Conservation (phyloP, 805 yeast genomes). For the Saccharomycopsis sp. region DNA sequence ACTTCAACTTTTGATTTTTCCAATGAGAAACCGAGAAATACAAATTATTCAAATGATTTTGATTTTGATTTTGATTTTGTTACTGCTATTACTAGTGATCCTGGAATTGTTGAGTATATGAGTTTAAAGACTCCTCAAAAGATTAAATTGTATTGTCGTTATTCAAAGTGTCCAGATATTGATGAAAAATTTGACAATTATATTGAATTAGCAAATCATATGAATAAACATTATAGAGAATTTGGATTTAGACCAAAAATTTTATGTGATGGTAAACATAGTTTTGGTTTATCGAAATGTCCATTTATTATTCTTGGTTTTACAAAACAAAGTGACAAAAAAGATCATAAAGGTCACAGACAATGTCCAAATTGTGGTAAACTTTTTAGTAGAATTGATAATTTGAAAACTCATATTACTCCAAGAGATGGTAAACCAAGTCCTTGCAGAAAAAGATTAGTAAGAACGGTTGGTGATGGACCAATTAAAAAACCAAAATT, state of each 20-base stretch:
- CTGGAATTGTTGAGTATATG: constrained; percentile 9
- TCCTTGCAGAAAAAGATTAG: constrained; percentile 12
- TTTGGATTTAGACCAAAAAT: constrained; percentile 8
- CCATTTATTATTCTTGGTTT: constrained; percentile 17
- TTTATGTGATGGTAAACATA: constrained; percentile 13
- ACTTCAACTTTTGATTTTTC: too few species aligned
- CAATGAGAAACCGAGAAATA: too few species aligned
- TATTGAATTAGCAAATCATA: constrained; percentile 12
- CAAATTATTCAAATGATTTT: too few species aligned
- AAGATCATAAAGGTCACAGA: constrained; percentile 15
- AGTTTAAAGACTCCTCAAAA: constrained; percentile 13
- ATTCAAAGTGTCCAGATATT: constrained; percentile 2
- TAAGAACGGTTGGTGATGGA: too few species aligned
- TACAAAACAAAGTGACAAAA: constrained; percentile 7
- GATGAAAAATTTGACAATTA: constrained; percentile 6
- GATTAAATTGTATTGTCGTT: constrained; percentile 13
- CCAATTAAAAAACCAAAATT: too few species aligned
- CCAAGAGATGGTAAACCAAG: constrained; percentile 12
- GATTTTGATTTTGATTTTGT: constrained; percentile 4
- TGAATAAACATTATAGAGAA: constrained; percentile 11
- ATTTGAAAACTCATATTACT: constrained; percentile 15
- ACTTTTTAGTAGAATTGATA: constrained; percentile 17
- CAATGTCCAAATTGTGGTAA: constrained; percentile 12
- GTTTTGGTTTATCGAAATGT: constrained; percentile 4
- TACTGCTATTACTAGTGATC: neutral